These are phyloP conservation scores for Polysphondylium violaceum DNA, from an alignment of 78 protist species.

Conservation along the genomic window DNA sequence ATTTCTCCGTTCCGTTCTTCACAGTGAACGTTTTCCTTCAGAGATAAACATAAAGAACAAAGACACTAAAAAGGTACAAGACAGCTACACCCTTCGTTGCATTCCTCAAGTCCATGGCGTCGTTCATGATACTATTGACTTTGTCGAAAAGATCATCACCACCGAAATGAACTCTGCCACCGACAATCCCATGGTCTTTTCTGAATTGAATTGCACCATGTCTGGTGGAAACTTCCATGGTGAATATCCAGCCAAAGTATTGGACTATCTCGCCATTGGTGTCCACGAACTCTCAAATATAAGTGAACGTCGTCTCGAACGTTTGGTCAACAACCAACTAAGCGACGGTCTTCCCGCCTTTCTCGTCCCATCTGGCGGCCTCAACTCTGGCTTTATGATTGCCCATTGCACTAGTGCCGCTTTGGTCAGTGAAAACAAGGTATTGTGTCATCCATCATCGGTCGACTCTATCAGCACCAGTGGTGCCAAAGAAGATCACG, in stretches of 20 bases:
- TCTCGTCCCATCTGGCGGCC: constrained; percentile 87
- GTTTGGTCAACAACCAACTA: constrained; percentile 86
- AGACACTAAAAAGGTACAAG: constrained; percentile 92
- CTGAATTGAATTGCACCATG: constrained; percentile 55
- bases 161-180: constrained; percentile 95
- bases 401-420: constrained; percentile 95
- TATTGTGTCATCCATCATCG: constrained; percentile 92
- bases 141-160: constrained; percentile 77
- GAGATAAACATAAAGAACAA: constrained; percentile 69
- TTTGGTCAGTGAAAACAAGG: constrained; percentile 92
- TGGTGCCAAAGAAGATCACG: constrained; percentile 93
- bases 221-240: constrained; percentile 97
- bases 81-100: constrained; percentile 94
- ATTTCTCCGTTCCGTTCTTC: constrained; percentile 68
- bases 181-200: constrained; percentile 97
- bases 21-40: constrained; percentile 52
- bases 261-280: constrained; percentile 92
- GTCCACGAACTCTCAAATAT: constrained; percentile 90
- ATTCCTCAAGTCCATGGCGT: constrained; percentile 94
- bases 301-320: constrained; percentile 90
- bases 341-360: constrained; percentile 90
- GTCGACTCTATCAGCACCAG: constrained; percentile 91
- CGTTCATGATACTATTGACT: constrained; percentile 85
- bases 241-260: constrained; percentile 91
- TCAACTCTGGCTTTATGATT: constrained; percentile 95